Evolutionary conservation across 305 asterid species (phyloP).

Genomic region (Solanum chacoense): DNA sequence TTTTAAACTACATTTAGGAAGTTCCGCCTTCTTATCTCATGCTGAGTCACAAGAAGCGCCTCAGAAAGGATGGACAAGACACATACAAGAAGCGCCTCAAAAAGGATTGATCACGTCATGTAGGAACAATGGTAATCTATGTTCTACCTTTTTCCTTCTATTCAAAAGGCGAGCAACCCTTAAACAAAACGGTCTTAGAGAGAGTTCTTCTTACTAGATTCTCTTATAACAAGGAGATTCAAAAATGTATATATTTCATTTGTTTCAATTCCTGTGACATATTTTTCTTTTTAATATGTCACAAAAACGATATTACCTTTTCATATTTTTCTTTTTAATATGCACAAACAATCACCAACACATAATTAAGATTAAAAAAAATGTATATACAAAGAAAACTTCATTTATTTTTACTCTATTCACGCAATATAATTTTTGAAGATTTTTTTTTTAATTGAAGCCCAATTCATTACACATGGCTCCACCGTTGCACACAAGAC

Average conservation of each 20-base stretch:
- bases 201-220: not conserved
- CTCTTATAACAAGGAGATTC: not conserved
- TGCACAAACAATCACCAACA: not conserved
- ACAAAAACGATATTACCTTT: not conserved
- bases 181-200: not conserved
- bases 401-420: not conserved
- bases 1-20: not conserved
- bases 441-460: not conserved
- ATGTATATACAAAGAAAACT: not conserved
- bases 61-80: not conserved
- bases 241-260: not conserved
- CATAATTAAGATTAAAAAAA: too few species aligned
- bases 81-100: too few species aligned
- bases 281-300: not conserved
- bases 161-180: not conserved
- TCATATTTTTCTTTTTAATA: not conserved
- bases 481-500: not conserved
- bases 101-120: not conserved
- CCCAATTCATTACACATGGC: not conserved
- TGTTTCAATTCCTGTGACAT: not conserved
- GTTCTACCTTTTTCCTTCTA: not conserved
- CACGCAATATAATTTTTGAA: not conserved
- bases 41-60: not conserved
- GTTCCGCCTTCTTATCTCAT: not conserved
- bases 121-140: not conserved